Evolutionary conservation across 2,329 filamentous ascomycete species (phyloP).

Genomic region (Ophiostoma angusticollis): DNA sequence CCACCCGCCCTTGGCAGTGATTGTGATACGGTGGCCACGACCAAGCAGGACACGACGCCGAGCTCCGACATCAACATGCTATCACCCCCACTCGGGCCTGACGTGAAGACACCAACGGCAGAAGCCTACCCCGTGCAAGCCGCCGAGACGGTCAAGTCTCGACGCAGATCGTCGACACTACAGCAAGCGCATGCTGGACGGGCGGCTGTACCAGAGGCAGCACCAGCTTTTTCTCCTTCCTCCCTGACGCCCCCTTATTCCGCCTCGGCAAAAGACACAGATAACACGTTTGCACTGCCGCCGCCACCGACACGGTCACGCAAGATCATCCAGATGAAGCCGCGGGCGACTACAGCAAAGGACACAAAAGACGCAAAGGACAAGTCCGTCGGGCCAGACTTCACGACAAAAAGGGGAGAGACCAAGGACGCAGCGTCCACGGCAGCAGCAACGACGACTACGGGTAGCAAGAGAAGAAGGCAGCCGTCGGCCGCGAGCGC

Average conservation of each 20-base stretch:
- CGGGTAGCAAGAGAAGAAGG: constrained; percentile 55
- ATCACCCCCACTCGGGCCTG: constrained; percentile 17
- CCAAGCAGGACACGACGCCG: constrained; percentile 18
- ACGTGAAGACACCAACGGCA: background rate
- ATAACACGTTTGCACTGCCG: constrained; percentile 65
- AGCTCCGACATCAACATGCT: constrained; percentile 23
- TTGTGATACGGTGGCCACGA: constrained; percentile 1
- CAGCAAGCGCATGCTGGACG: constrained; percentile 9
- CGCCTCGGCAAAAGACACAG: constrained; percentile 44
- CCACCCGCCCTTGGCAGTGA: constrained; percentile 54
- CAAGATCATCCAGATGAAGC: constrained; percentile 99
- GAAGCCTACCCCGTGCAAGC: constrained; percentile 14
- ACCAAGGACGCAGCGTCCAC: constrained; percentile 4
- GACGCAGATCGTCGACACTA: constrained; percentile 32
- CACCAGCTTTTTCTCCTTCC: constrained; percentile 34
- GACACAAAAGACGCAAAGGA: background rate
- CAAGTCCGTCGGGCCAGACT: constrained; percentile 13
- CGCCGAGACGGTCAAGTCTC: constrained; percentile 36
- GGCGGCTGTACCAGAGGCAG: background rate
- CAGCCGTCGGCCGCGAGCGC: constrained; percentile 63
- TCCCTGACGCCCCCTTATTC: too few species aligned
- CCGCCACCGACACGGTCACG: constrained; percentile 83
- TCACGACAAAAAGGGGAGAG: constrained; percentile 10
- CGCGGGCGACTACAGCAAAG: constrained; percentile 21
- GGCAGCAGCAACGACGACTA: background rate